A percentile compares a stretch with the other conserved stretches of the same genome.
Conservation (phyloP, 2,329 filamentous ascomycete species). For the Beauveria sp. region DNA sequence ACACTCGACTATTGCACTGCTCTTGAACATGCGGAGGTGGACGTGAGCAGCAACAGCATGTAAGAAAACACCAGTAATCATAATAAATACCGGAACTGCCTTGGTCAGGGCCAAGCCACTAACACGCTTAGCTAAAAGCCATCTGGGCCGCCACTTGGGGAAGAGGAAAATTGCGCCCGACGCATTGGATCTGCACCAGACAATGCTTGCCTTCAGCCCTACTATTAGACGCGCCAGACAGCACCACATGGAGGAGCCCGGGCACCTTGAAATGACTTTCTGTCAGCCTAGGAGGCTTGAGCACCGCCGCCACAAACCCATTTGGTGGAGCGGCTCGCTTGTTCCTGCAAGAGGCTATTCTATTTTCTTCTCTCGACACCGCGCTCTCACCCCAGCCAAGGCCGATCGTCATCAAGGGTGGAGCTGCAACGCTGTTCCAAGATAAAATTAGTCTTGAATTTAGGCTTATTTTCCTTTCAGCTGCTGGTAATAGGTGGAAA, state of each 20-base stretch:
- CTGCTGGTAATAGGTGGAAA: neutral
- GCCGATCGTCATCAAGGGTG: neutral
- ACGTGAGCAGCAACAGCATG: no score
- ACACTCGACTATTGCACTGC: no score
- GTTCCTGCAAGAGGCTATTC: neutral
- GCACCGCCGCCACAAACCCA: neutral
- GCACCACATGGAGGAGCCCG: neutral
- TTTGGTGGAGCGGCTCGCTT: neutral
- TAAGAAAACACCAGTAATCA: neutral
- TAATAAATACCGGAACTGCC: neutral
- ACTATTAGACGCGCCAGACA: no score
- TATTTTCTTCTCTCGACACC: constrained; percentile 4
- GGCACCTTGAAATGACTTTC: neutral
- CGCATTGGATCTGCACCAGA: no score
- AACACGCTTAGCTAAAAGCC: neutral
- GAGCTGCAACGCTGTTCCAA: neutral
- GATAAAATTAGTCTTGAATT: neutral
- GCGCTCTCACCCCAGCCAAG: neutral
- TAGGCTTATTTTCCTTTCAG: constrained; percentile 3
- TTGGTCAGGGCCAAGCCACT: neutral
- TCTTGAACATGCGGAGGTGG: no score
- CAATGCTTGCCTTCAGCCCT: no score
- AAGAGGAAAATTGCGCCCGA: no score
- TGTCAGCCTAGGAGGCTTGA: constrained; percentile 10
- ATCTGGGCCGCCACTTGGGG: neutral